Base-by-base conservation (phyloP, 345 rosid genomes). In the Rhodomyrtus tomentosa region DNA sequence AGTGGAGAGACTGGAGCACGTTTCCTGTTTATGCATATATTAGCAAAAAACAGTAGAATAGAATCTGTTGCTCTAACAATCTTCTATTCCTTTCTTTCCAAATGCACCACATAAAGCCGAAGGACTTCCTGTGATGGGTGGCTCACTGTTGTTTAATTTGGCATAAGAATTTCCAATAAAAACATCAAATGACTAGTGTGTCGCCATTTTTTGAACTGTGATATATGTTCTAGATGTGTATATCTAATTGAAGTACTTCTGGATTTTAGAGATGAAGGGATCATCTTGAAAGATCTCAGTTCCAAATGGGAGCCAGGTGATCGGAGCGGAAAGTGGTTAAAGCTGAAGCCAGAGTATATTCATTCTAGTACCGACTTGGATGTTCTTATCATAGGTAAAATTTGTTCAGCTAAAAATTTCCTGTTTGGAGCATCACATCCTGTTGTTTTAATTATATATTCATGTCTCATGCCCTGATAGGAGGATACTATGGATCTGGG, bases 271-370 rank as follows among this genome's bases (percentile, higher is more conserved):
- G 98, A 95, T 89, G 99, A 96, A 92, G 99, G 99, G 84, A 86
- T 96, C 85, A 91, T 95, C 55, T 80, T 96, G 55, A 96, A 96
- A 87, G 99, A 95, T 91, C 93, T 95, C 87, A 93, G 91, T 83
- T 96, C 98, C 18, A 96, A 93, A 88, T 96, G 98, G 99, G 99
- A 96, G 86, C 99, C 99, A 55, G 88, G 98, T 88, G 99, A 96
- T 86, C 94, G 98, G 81, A 96, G 98, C 91, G 99, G 95, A 84
- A 96, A 96, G 91, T 96, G 99, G 99, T 84, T 93, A 92, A 96
- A 95, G 90, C 89, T 96, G 90, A 96, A 95, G 92, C 99, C 99
- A 68, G 98, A 96, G 50, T 96, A 96, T 76, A 62, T 95, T 50
- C 94, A 87, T 85, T 88, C 95, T 91, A 94, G 98, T 88, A 89